Conservation (phyloP, 352 stramenopile genomes). For the Globisporangium emineosum region DNA sequence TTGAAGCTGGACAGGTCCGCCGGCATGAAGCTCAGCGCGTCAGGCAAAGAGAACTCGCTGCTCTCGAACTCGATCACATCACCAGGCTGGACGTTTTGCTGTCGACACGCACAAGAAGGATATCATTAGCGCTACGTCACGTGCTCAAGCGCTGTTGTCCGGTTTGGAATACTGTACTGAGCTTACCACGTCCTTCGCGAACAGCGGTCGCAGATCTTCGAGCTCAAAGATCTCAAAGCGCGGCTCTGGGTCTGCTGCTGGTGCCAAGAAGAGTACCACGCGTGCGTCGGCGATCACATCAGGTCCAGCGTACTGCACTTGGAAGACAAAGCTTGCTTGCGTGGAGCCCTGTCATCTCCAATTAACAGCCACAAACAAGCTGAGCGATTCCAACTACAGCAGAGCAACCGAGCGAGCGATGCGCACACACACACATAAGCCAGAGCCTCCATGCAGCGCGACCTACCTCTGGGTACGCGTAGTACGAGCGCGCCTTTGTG, state of each 20-base stretch:
- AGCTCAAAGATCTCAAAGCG: slow-evolving; percentile 60
- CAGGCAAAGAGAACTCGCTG: slow-evolving; percentile 49
- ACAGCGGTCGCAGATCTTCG: slow-evolving; percentile 51
- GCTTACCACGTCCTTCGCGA: slow-evolving; percentile 61
- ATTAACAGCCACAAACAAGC: neutral
- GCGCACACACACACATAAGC: neutral
- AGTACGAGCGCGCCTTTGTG: slow-evolving; percentile 39
- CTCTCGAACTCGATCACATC: slow-evolving; percentile 69
- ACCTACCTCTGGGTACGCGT: slow-evolving; percentile 55
- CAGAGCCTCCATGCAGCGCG: too few relatives aligned
- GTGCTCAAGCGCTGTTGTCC: neutral
- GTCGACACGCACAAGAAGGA: slow-evolving; percentile 1
- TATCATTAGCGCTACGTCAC: neutral
- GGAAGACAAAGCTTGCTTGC: slow-evolving; percentile 50
- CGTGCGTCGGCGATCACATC: slow-evolving; percentile 38
- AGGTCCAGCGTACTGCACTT: slow-evolving; percentile 38
- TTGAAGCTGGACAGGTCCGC: slow-evolving; percentile 45
- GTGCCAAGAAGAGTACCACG: slow-evolving; percentile 65
- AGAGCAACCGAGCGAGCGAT: too few relatives aligned
- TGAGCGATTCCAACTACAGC: too few relatives aligned
- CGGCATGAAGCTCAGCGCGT: slow-evolving; percentile 61
- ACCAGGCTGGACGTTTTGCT: slow-evolving; percentile 45
- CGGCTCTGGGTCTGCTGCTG: slow-evolving; percentile 33
- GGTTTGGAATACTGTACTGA: neutral
- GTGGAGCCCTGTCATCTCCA: slow-evolving; percentile 35